Conservation (phyloP, 768 basidiomycete genomes). For the Naganishia kalamii region DNA sequence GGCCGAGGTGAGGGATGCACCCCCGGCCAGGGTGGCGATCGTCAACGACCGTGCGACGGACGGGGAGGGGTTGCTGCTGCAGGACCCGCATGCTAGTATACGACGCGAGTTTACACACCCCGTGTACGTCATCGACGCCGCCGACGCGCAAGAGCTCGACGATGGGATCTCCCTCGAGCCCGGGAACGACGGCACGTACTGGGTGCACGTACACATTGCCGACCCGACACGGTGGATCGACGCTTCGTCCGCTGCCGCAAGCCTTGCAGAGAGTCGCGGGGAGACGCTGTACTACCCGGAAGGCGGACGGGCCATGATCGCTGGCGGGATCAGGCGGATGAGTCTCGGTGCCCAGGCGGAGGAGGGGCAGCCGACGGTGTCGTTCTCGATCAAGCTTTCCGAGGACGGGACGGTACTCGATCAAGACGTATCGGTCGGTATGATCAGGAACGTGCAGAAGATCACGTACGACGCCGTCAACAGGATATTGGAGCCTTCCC, state of each 20-base stretch:
- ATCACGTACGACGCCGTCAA: slow-evolving; percentile 68
- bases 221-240: slow-evolving; percentile 78
- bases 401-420: slow-evolving; percentile 59
- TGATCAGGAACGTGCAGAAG: slow-evolving; percentile 62
- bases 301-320: slow-evolving; percentile 66
- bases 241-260: slow-evolving; percentile 60
- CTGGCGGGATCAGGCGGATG: slow-evolving; percentile 49
- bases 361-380: slow-evolving; percentile 50
- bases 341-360: slow-evolving; percentile 51
- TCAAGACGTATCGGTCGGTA: slow-evolving; percentile 61
- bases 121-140: slow-evolving; percentile 82
- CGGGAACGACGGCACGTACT: slow-evolving; percentile 55
- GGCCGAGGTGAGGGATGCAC: background rate
- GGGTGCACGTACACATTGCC: slow-evolving; percentile 89
- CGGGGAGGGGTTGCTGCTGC: slow-evolving; percentile 91
- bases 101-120: slow-evolving; percentile 76
- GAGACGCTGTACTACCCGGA: slow-evolving; percentile 63
- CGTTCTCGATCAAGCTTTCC: slow-evolving; percentile 71
- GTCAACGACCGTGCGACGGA: background rate
- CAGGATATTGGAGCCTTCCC: slow-evolving; percentile 26
- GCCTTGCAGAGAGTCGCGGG: slow-evolving; percentile 54
- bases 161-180: slow-evolving; percentile 83
- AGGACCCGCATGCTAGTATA: slow-evolving; percentile 58
- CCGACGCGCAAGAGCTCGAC: slow-evolving; percentile 74
- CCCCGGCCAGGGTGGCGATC: background rate